phyloP scores from a whole-genome alignment of 2,329 filamentous ascomycete genomes.

The Sarocladiaceae sp. region DNA sequence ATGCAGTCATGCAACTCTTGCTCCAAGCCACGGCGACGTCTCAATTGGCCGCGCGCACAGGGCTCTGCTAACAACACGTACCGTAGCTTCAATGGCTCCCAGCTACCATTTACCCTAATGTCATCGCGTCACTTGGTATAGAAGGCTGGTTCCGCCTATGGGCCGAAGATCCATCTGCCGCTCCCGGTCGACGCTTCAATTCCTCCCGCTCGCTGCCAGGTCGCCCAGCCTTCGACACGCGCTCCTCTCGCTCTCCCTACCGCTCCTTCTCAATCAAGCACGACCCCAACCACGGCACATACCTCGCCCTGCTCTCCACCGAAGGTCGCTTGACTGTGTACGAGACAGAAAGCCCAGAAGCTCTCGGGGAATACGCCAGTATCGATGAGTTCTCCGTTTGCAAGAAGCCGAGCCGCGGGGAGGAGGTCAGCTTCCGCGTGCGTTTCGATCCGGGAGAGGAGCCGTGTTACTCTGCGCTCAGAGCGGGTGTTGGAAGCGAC shows the following conservation, averaged over 20 bases:
- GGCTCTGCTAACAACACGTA: constrained; percentile 6
- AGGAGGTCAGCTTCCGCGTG: constrained; percentile 81
- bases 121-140: constrained; percentile 81
- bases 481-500: constrained; percentile 75
- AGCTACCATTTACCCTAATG: constrained; percentile 76
- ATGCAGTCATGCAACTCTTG: constrained; percentile 20
- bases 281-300: constrained; percentile 64
- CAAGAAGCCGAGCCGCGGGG: constrained; percentile 64
- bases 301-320: constrained; percentile 76
- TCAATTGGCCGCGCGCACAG: neutral
- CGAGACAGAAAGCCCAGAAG: constrained; percentile 81
- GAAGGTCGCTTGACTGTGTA: constrained; percentile 75
- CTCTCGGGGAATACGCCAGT: constrained; percentile 66
- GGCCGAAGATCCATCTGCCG: constrained; percentile 81
- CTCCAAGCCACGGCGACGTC: too few species aligned
- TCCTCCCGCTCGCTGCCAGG: constrained; percentile 41
- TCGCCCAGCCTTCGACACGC: constrained; percentile 49
- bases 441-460: constrained; percentile 84
- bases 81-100: constrained; percentile 85
- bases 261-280: constrained; percentile 80
- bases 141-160: constrained; percentile 89
- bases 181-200: constrained; percentile 76
- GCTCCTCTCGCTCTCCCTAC: constrained; percentile 55
- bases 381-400: constrained; percentile 74
- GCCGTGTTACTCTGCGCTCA: constrained; percentile 68